Base-by-base conservation (phyloP, 352 stramenopile genomes). In the Phytophthora constricta region DNA sequence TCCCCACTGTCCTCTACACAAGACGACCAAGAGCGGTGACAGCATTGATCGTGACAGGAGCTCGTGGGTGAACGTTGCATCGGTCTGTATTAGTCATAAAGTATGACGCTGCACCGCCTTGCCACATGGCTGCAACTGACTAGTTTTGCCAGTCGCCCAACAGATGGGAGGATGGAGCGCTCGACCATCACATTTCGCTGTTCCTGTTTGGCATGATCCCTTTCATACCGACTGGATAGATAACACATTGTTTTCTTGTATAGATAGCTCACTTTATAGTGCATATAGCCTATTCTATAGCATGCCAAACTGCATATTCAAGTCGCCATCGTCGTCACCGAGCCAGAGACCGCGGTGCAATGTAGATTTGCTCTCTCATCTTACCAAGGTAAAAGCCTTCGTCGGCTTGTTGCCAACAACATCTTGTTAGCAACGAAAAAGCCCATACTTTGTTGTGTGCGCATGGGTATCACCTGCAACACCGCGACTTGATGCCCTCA, bases 281-380 rank as follows among this genome's bases (percentile, higher is more conserved):
- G n/a, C n/a, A n/a, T n/a, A n/a, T n/a, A 41, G 14, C 33, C 33
- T 41, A 41, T 8, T 41, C 33, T 41, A 14, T 14, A 41, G 33
- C 33, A 41, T 41, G 14, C n/a, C n/a, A n/a, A n/a, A n/a, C n/a
- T 41, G 31, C 50, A n/a, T n/a, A n/a, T 58, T 68, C 58, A 64
- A 65, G 59, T 58, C 52, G 52, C 58, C 59, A 64, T 72, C 60
- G 46, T 68, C 19, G 52, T 68, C 10, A 72, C 58, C 50, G 50
- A 62, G 57, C 34, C 57, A 26, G 45, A 52, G 4, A n/a, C n/a
- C n/a, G 31, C 31, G 31, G 31, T 37, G 31, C 31, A 7, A 37
- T 37, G 7, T 37, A 7, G 62, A 64, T 69, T 69, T 69, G 54
- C 52, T 58, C 22, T n/a, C n/a, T 16, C 42, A 20, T 33, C n/a